Conservation (phyloP, 208 protist genomes). For the Crithidia brevicula region DNA sequence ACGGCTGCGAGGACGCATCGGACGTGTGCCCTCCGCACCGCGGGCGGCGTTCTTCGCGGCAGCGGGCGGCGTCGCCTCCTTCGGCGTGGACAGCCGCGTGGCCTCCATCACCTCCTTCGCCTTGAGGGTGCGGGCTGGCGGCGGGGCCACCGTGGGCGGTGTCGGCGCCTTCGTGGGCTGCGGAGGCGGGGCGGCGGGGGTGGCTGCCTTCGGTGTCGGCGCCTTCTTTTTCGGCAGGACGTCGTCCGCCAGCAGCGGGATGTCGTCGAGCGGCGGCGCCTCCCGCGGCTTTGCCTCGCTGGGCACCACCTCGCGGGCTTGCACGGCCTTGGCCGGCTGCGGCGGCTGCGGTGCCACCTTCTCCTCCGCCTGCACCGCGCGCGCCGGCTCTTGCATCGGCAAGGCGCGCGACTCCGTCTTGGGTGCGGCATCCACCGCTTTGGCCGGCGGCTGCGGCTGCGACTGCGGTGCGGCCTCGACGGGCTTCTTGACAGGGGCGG, state of each 20-base stretch:
- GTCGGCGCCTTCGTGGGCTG: slow-evolving; percentile 4
- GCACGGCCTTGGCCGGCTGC: neutral
- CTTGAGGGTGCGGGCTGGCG: slow-evolving; percentile 1
- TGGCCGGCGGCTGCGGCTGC: neutral
- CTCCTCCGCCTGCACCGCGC: neutral
- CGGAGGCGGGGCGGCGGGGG: too few relatives aligned
- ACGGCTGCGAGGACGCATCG: slow-evolving; percentile 29
- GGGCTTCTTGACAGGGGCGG: neutral
- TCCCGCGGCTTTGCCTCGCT: neutral
- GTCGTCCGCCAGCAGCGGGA: slow-evolving; percentile 32
- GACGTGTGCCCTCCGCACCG: neutral
- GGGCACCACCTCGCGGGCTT: neutral
- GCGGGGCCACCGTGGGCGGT: neutral
- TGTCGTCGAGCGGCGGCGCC: slow-evolving; percentile 22
- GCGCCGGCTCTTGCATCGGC: neutral
- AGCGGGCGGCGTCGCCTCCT: neutral
- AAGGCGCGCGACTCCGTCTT: slow-evolving; percentile 3
- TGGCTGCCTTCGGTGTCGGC: neutral
- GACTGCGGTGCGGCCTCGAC: neutral
- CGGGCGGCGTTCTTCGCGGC: neutral
- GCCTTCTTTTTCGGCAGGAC: slow-evolving; percentile 19
- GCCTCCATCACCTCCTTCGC: neutral
- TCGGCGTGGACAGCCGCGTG: slow-evolving; percentile 1
- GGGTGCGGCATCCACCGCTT: neutral
- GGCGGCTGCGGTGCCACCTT: neutral